Base-by-base conservation (phyloP, 2,329 filamentous ascomycete species). In the Chrysosporium queenslandicum region DNA sequence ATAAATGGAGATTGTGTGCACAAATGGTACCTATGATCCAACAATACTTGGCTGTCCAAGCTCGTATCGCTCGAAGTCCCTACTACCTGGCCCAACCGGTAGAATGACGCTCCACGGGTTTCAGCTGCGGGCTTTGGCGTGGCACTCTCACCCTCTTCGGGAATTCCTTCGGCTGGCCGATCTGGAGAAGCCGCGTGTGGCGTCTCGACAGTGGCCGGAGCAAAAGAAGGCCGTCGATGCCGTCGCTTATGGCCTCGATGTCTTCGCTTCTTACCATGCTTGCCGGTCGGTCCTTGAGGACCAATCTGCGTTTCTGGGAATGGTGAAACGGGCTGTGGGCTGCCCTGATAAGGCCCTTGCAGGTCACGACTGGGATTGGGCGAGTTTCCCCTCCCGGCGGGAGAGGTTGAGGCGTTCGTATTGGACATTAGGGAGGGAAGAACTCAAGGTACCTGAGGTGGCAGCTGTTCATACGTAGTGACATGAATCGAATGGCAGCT, bases 21-120 rank as follows among this genome's bases (percentile, higher is more conserved):
- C 52, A 46, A 42, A 45, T 57, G 71, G 56, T 71, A 86, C 82
- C 88, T 80, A 68, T 97, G 91, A 68, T 97, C 91, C 16, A 97
- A 73, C 59, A 97, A 72, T 6, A 81, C 83, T 64, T 94, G 85
- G 66, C 89, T 96, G 59, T 96, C 91, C 57, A 97, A 73, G 67
- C 91, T 97, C 0, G 86, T 89, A 61, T 78, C 83, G 71, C 91
- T 97, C 57, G 83, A 64, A 64, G 86, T 69, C 6, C 73, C 63
- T 20, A 63, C 58, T 43, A 63, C 58, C 55, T 69, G 68, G n/a
- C 63, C 63, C 48, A 79, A 62, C 37, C 75, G 72, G 63, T 82
- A 82, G 63, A 81, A 79, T 54, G 73, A 72, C 50, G 68, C 67
- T 56, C 69, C 69, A 30, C 68, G 64, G 16, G 69, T 62, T 48